Evolutionary conservation across 2,329 filamentous ascomycete genomes (phyloP).

Genomic region (Xylaria sp.): DNA sequence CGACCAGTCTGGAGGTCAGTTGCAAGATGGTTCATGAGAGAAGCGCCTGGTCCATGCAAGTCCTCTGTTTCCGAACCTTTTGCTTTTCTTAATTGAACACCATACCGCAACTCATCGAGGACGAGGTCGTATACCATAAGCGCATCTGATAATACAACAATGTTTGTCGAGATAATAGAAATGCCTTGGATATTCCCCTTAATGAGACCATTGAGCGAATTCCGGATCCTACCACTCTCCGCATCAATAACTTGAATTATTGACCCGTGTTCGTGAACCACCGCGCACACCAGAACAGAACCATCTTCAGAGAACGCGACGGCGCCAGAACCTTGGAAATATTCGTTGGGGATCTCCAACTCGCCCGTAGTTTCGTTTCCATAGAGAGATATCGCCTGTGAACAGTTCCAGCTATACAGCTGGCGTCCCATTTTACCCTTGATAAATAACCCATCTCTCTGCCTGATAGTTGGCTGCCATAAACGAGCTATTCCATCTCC

Average conservation of each 20-base stretch:
- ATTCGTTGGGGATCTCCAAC: constrained; percentile 47
- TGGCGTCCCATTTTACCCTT: constrained; percentile 68
- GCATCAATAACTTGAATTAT: constrained; percentile 82
- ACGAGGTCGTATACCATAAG: constrained; percentile 88
- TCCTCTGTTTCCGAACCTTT: constrained; percentile 49
- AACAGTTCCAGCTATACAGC: constrained; percentile 79
- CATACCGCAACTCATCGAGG: constrained; percentile 77
- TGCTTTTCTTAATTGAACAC: constrained; percentile 61
- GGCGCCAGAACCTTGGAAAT: constrained; percentile 65
- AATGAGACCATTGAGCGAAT: constrained; percentile 75
- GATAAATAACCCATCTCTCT: constrained; percentile 74
- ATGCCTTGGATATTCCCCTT: constrained; percentile 73
- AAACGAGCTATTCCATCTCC: constrained; percentile 81
- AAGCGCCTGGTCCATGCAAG: constrained; percentile 49
- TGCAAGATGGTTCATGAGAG: constrained; percentile 73
- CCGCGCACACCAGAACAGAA: constrained; percentile 80
- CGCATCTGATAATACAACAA: constrained; percentile 79
- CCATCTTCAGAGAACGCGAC: constrained; percentile 86
- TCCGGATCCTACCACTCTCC: constrained; percentile 72
- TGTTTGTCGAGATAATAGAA: constrained; percentile 75
- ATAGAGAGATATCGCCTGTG: constrained; percentile 65
- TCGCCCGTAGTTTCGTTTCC: constrained; percentile 55
- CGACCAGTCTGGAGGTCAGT: constrained; percentile 73
- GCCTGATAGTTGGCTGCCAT: constrained; percentile 80
- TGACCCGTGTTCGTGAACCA: constrained; percentile 65